Evolutionary conservation across 148 eudicot species (phyloP), one percentile per base, ranked within the genome.

Genomic region (Arctostaphylos glauca): DNA sequence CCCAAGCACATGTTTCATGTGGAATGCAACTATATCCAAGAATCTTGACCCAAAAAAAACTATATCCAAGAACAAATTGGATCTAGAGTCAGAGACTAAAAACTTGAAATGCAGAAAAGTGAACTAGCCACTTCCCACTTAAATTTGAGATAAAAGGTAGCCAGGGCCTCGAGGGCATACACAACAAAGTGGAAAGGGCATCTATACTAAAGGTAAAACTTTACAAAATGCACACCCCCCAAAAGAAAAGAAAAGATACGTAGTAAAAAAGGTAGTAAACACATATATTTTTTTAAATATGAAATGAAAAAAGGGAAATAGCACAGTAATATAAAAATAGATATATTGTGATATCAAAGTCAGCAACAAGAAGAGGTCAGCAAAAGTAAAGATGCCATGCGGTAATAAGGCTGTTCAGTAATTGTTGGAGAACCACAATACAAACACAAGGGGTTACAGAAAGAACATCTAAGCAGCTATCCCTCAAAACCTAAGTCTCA

Each of bases 401-500:
- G 12, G 58, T 58, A 73, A n/a, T 0, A 16, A 50, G 43, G 15
- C 31, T 38, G 50, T 38, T 56, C 44, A 52, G 14, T 4, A 31
- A 25, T 9, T 31, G 19, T 77, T 53, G 62, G 13, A 56, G 68
- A 31, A 79, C 18, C 81, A 79, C 53, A 9, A 5, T 43, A 41
- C 66, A 74, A 52, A 59, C 3, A 49, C 76, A 68, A 48, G 41
- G 58, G 23, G 41, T 49, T 50, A 50, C 44, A 75, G 43, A 74
- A 48, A 74, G 78, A 74, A 49, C 56, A 74, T 49, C 21, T 1
- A 9, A 73, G 7, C 66, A 54, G 47, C 64, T 38, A 5, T 58
- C 18, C 9, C 49, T 85, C 88, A 86, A 90, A n/a, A 87, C 6
- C 19, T 83, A 81, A 12, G 84, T 92, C 85, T 96, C 98, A 58